Evolutionary conservation across 805 yeast species (phyloP), one percentile per base, ranked within the genome.

Genomic region (Candida gorgasii): DNA sequence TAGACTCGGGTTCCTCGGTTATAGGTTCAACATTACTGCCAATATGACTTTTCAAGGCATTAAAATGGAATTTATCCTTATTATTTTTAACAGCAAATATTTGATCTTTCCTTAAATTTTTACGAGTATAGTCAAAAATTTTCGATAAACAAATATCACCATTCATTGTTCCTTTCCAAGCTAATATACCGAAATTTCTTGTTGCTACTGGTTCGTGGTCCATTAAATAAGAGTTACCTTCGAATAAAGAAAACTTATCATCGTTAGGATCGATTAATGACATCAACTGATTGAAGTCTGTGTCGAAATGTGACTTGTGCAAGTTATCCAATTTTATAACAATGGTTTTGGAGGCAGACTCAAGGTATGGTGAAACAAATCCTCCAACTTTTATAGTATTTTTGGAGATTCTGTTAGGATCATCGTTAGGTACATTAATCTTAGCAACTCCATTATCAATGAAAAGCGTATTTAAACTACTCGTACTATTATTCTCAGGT

Each of bases 21-120:
- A 41, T 36, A 13, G 46, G 50, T 17, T 40, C 47, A 8, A 39
- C 34, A 23, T 47, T 47, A 19, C 39, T 19, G 18, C n/a, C 15
- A 26, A 41, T 20, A 15, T 22, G 18, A 15, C 29, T 17, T 30
- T 35, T 39, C 8, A 47, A 31, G 12, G 39, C 33, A n/a, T 39
- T 23, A 5, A 39, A 26, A 33, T 47, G 26, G 20, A 24, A 28
- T 18, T 17, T 15, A 24, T 39, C 42, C 11, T 39, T 40, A 6
- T 35, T 40, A 35, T 11, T 37, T 7, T 29, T 36, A 2, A 33
- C 32, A 12, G 13, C 15, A 29, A 38, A 44, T 15, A 38, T 11
- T 11, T 14, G 20, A 14, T 29, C 42, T 28, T 43, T 46, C 14
- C 36, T 38, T n/a, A 39, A n/a, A 24, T 35, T 26, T 12, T 20